Percentiles rank a stretch among this genome's conserved stretches.
Conservation (phyloP, 73 alveolate species). For the Symbiodinium pilosum region DNA sequence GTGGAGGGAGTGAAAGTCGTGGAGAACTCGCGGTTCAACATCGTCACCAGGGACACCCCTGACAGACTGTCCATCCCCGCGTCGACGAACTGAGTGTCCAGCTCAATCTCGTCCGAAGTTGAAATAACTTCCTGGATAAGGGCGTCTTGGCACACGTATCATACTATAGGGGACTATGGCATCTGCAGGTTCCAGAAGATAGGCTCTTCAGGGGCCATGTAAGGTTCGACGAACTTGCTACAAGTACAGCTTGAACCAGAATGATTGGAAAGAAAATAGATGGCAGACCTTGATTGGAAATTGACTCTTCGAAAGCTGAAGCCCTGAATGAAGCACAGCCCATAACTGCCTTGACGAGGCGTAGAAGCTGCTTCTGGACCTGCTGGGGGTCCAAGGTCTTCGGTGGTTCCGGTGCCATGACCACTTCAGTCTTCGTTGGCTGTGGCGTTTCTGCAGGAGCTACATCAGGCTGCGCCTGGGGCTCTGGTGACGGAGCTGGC, state of each 20-base stretch:
- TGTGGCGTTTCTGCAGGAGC: not conserved
- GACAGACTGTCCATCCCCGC: constrained; percentile 92
- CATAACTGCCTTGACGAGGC: constrained; percentile 6
- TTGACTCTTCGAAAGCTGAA: too few species aligned
- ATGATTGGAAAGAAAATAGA: too few species aligned
- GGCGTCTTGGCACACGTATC: too few species aligned
- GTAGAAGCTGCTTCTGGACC: not conserved
- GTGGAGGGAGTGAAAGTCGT: constrained; percentile 6
- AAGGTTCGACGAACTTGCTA: too few species aligned
- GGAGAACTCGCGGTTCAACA: constrained; percentile 58
- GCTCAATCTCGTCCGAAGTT: constrained; percentile 20
- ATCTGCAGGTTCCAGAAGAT: too few species aligned
- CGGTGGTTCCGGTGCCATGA: not conserved
- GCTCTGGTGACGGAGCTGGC: not conserved
- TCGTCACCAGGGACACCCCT: constrained; percentile 51
- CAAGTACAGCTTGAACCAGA: too few species aligned
- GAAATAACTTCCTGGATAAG: constrained; percentile 16
- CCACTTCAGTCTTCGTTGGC: not conserved
- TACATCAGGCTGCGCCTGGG: not conserved
- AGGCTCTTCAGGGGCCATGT: too few species aligned
- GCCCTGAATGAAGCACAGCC: too few species aligned
- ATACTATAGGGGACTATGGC: too few species aligned
- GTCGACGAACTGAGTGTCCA: constrained; percentile 58
- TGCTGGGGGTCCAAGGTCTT: not conserved
- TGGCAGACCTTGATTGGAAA: too few species aligned